phyloP scores from a whole-genome alignment of 1,284 basidiomycete species.

The Trametes versicolor region DNA sequence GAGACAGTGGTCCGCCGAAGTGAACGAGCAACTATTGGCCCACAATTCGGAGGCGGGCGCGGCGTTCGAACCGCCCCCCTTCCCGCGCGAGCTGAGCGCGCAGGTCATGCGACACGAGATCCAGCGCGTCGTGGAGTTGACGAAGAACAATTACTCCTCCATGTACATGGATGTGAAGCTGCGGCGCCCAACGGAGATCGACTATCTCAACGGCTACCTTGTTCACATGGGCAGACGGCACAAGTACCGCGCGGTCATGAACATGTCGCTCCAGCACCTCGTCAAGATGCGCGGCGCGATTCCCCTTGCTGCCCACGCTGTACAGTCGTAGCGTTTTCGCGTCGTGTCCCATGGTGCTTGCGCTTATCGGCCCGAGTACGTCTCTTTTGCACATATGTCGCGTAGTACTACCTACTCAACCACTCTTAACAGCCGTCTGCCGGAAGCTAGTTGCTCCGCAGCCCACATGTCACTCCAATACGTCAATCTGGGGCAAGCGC shows the following conservation, averaged over 20 bases:
- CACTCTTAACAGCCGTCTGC: background rate
- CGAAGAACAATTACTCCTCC: slow-evolving; percentile 76
- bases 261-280: slow-evolving; percentile 66
- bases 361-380: background rate
- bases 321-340: slow-evolving; percentile 4
- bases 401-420: background rate
- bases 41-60: slow-evolving; percentile 29
- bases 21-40: slow-evolving; percentile 42
- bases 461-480: too few relatives aligned
- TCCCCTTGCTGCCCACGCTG: slow-evolving; percentile 20
- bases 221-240: slow-evolving; percentile 70
- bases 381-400: background rate
- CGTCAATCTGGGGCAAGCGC: background rate
- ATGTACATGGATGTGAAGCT: slow-evolving; percentile 78
- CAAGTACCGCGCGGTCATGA: slow-evolving; percentile 67
- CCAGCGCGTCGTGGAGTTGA: slow-evolving; percentile 62
- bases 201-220: slow-evolving; percentile 91
- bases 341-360: background rate
- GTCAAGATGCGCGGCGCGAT: slow-evolving; percentile 59
- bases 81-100: slow-evolving; percentile 52
- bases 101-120: slow-evolving; percentile 60
- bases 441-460: too few relatives aligned
- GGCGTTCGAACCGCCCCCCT: slow-evolving; percentile 39
- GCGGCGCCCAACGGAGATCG: slow-evolving; percentile 77
- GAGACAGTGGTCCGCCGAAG: slow-evolving; percentile 53